A percentile compares a stretch with the other conserved stretches of the same genome.
These are phyloP conservation scores for Ormosia emarginata DNA, from an alignment of 306 rosid species.

Conservation along the genomic window DNA sequence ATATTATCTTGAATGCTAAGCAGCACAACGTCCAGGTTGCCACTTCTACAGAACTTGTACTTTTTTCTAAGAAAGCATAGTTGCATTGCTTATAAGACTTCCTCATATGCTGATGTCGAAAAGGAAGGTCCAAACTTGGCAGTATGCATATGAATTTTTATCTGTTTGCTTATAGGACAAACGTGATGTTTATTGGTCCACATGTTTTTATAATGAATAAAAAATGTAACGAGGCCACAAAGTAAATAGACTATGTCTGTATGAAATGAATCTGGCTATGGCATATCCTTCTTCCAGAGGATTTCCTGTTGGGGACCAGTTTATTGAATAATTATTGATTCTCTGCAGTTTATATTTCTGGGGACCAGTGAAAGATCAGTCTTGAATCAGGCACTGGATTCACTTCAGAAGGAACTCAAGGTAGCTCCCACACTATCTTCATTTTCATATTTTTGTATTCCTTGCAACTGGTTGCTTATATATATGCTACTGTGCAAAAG, in stretches of 20 bases:
- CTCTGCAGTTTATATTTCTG: constrained; percentile 61
- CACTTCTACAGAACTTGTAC: constrained; percentile 16
- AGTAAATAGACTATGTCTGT: neutral
- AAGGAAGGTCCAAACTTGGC: neutral
- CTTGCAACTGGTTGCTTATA: neutral
- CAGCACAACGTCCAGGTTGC: constrained; percentile 63
- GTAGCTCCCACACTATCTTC: constrained; percentile 26
- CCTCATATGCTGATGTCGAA: neutral
- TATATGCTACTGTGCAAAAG: neutral
- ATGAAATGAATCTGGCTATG: neutral
- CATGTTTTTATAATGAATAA: constrained; percentile 2
- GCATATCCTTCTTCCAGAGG: neutral
- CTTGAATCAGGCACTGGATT: constrained; percentile 38
- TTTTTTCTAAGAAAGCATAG: neutral
- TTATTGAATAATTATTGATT: constrained; percentile 29
- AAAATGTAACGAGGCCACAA: constrained; percentile 16
- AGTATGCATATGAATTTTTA: constrained; percentile 5
- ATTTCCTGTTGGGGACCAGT: constrained; percentile 14
- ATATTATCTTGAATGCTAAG: constrained; percentile 36
- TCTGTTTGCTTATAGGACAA: neutral
- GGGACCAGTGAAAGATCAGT: constrained; percentile 37
- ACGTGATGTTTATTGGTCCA: neutral
- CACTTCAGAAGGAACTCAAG: constrained; percentile 51
- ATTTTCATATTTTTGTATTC: neutral
- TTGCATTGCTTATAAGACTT: constrained; percentile 14